Evolutionary conservation across 176 grass and related monocot genomes (phyloP), one percentile per base, ranked within the genome.

Genomic region (Bonia amplexicaulis): DNA sequence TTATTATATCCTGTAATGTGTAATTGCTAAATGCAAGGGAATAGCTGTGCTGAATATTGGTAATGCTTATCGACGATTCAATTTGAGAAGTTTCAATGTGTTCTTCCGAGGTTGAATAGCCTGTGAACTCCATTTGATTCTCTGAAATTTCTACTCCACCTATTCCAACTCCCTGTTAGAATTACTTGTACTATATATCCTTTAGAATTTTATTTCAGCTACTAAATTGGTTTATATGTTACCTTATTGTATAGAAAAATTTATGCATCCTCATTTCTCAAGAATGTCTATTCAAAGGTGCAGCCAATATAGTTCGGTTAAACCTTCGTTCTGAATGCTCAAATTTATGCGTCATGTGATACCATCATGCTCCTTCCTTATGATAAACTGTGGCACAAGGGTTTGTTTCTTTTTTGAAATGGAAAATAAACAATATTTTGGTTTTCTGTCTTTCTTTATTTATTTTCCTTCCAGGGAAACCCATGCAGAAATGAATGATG

Each of bases 21-120:
- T 82, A 67, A 33, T 78, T 82, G 40, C 65, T 87, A 41, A 83
- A 73, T 74, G 27, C 73, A 67, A 87, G 76, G 84, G 57, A 10
- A 42, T 73, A 31, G 10, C 3, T 82, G 39, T 73, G 58, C 15
- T 72, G 64, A 16, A 80, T 69, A 55, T 27, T 64, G 26, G 46
- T 90, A 54, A 85, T 60, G 76, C 22, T 59, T 49, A 59, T 84
- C 59, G 37, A 12, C 10, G 16, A 59, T 26, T 80, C 40, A 60
- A 69, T 70, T 35, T 6, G 40, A 42, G 27, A 65, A 54, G n/a
- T 65, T 64, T 17, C 25, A 15, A 14, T 25, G 44, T 48, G 33
- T 48, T 57, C 17, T 61, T 72, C 47, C 22, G 52, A 65, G 29
- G 26, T 41, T 66, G 5, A 71, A 54, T 48, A 65, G 26, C 19